phyloP scores from a whole-genome alignment of 345 rosid genomes.

The Citrus trifoliata region DNA sequence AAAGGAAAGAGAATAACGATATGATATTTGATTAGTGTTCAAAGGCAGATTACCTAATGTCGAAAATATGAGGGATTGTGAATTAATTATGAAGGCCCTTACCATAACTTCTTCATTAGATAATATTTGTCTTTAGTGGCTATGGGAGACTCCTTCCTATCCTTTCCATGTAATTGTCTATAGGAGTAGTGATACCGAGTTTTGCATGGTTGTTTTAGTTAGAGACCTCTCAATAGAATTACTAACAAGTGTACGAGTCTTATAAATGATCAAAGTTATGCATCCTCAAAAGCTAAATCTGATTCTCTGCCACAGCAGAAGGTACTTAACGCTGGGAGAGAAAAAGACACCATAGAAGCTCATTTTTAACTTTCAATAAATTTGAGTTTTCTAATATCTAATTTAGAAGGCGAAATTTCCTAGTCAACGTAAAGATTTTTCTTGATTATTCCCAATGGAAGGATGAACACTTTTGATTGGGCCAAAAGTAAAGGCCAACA shows the following conservation, averaged over 20 bases:
- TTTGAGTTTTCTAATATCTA: not conserved
- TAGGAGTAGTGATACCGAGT: not conserved
- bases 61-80: not conserved
- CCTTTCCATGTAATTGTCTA: not conserved
- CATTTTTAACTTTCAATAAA: not conserved
- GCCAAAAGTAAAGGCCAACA: not conserved
- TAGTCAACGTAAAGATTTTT: not conserved
- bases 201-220: not conserved
- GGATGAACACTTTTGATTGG: not conserved
- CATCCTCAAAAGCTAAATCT: not conserved
- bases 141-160: not conserved
- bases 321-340: not conserved
- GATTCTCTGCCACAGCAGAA: not conserved
- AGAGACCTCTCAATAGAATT: not conserved
- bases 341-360: not conserved
- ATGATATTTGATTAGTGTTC: not conserved
- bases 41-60: not conserved
- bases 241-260: not conserved
- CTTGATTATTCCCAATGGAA: not conserved
- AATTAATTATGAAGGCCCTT: not conserved
- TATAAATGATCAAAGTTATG: not conserved
- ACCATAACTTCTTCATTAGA: not conserved
- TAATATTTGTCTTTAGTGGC: not conserved
- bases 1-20: not conserved
- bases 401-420: not conserved